A percentile compares a stretch with the other conserved stretches of the same genome.
Evolutionary conservation across 257 asterid species (phyloP).

Genomic region (Primulina tabacum): DNA sequence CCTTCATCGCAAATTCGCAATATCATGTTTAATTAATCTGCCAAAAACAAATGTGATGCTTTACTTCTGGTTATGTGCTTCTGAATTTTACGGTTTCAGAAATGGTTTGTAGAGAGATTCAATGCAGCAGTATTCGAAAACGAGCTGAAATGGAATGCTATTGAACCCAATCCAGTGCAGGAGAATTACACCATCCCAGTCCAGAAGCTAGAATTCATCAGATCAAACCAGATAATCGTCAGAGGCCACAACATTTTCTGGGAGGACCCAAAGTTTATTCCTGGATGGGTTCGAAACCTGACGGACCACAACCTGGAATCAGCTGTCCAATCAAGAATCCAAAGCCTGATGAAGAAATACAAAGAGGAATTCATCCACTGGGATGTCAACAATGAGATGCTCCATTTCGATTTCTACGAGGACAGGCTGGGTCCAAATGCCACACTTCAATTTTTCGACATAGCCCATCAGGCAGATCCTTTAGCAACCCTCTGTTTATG

Average conservation of each 20-base stretch:
- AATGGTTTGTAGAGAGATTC: conserved; percentile 42
- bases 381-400: conserved; percentile 47
- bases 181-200: conserved; percentile 38
- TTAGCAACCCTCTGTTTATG: conserved; percentile 44
- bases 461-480: conserved; percentile 40
- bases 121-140: conserved; percentile 44
- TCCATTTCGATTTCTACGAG: conserved; percentile 38
- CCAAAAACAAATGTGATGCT: neutral
- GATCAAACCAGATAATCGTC: conserved; percentile 34
- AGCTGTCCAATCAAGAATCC: conserved; percentile 38
- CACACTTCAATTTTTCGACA: conserved; percentile 33
- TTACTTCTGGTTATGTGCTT: neutral
- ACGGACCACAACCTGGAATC: conserved; percentile 25
- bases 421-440: conserved; percentile 41
- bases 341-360: conserved; percentile 36
- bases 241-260: conserved; percentile 49
- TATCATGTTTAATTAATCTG: conserved; percentile 34
- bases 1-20: conserved; percentile 35
- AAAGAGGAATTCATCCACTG: conserved; percentile 44
- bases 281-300: conserved; percentile 41
- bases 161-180: conserved; percentile 34
- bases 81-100: conserved; percentile 22
- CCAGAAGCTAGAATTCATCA: conserved; percentile 38
- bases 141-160: conserved; percentile 46
- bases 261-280: conserved; percentile 36